These are phyloP conservation scores for Trichothecium roseum DNA, from an alignment of 2,329 filamentous ascomycete species.

Conservation along the genomic window DNA sequence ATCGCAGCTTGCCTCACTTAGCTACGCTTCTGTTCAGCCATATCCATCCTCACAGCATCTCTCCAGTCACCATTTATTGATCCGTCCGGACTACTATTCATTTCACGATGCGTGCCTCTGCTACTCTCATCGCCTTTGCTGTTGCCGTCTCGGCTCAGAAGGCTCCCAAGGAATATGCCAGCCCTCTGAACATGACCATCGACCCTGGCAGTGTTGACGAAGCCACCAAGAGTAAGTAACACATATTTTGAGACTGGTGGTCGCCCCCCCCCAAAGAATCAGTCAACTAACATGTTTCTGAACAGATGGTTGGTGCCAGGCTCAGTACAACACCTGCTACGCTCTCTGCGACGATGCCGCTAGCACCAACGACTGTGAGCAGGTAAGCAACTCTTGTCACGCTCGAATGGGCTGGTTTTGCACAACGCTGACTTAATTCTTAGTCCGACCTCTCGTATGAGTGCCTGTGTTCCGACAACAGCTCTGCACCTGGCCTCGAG, in stretches of 20 bases:
- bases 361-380: constrained; percentile 31
- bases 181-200: constrained; percentile 29
- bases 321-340: constrained; percentile 38
- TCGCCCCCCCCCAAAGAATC: too few relatives aligned
- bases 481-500: constrained; percentile 38
- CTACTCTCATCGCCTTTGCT: constrained; percentile 33
- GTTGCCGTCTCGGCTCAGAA: constrained; percentile 28
- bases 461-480: constrained; percentile 39
- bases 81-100: constrained; percentile 4
- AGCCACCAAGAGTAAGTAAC: constrained; percentile 26
- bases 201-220: constrained; percentile 23
- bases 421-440: constrained; percentile 5
- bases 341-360: constrained; percentile 32
- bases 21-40: too few relatives aligned
- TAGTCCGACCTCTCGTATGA: constrained; percentile 33
- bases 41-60: neutral
- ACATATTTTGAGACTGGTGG: too few relatives aligned
- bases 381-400: constrained; percentile 26
- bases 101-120: constrained; percentile 30
- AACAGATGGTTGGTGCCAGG: constrained; percentile 40
- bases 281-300: constrained; percentile 3
- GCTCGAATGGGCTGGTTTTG: neutral
- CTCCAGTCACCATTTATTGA: neutral
- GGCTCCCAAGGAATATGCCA: constrained; percentile 29
- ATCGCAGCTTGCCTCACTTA: too few relatives aligned